Evolutionary conservation across 441 rosid species (phyloP).

Genomic region (Eruca vesicaria): DNA sequence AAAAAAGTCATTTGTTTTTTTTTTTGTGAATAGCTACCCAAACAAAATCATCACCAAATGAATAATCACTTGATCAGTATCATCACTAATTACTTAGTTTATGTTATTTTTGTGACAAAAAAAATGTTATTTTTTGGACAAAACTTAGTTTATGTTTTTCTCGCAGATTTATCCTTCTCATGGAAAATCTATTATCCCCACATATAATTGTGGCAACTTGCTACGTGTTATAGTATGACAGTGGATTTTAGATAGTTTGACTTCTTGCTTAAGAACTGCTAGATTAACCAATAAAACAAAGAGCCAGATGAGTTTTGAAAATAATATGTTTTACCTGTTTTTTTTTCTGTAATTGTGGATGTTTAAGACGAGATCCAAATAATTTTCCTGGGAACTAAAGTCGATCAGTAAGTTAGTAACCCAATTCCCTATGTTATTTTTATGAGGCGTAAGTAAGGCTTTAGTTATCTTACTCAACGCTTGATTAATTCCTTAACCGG

Average conservation of each 20-base stretch:
- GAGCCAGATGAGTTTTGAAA: neutral
- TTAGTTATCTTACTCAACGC: too few species aligned
- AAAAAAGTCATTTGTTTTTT: neutral
- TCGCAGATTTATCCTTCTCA: neutral
- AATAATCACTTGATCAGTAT: neutral
- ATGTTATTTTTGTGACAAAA: neutral
- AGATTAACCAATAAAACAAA: neutral
- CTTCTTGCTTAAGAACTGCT: neutral
- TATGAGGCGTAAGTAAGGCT: too few species aligned
- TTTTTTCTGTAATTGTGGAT: too few species aligned
- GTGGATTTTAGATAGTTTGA: neutral
- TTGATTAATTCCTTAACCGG: too few species aligned
- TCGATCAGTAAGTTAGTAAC: too few species aligned
- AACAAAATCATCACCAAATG: neutral
- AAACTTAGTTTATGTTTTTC: neutral
- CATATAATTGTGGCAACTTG: neutral
- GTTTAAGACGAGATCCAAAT: too few species aligned
- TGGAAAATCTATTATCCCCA: neutral
- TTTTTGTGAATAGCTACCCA: neutral
- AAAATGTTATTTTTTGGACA: too few species aligned
- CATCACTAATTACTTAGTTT: neutral
- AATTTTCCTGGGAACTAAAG: too few species aligned
- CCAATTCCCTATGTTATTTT: too few species aligned
- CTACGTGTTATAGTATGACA: neutral
- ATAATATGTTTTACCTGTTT: too few species aligned